Percentiles rank a stretch among this genome's conserved stretches.
Evolutionary conservation across 1,284 basidiomycete species (phyloP).

Genomic region (Ustilago trichophora): DNA sequence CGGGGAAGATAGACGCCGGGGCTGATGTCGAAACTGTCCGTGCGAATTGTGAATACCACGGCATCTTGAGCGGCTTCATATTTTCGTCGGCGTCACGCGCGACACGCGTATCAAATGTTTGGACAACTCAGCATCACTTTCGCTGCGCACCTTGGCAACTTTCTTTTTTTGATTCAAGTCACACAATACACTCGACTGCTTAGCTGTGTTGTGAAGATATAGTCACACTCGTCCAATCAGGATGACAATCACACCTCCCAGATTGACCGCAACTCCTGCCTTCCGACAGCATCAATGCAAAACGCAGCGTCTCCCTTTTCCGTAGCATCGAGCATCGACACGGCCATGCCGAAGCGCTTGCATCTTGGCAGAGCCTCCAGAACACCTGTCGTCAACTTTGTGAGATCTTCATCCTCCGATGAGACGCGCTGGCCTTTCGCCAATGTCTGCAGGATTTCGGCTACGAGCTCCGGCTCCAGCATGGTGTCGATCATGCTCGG

Average conservation of each 20-base stretch:
- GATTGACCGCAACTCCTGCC: conserved; percentile 10
- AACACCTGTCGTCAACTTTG: not conserved
- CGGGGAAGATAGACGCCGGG: no score
- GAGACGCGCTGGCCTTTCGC: conserved; percentile 1
- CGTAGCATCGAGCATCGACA: conserved; percentile 27
- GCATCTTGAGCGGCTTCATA: no score
- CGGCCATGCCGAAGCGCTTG: conserved; percentile 36
- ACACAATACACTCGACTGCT: no score
- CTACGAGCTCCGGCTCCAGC: conserved; percentile 33
- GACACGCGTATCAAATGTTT: no score
- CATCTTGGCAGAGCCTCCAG: conserved; percentile 21
- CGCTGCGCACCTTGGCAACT: no score
- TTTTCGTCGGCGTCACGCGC: no score
- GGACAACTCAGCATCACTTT: no score
- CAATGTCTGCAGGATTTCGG: conserved; percentile 26
- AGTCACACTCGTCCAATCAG: no score
- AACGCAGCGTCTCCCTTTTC: conserved; percentile 20
- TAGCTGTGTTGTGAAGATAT: no score
- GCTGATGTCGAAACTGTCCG: no score
- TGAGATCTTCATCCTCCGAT: not conserved
- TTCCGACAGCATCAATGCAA: conserved; percentile 15
- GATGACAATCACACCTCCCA: conserved; percentile 26
- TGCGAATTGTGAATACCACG: no score
- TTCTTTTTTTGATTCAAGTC: no score
- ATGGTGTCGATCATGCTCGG: conserved; percentile 33